A percentile compares a stretch with the other conserved stretches of the same genome.
Evolutionary conservation across 2,329 filamentous ascomycete genomes (phyloP).

Genomic region (Cladosporium sp.): DNA sequence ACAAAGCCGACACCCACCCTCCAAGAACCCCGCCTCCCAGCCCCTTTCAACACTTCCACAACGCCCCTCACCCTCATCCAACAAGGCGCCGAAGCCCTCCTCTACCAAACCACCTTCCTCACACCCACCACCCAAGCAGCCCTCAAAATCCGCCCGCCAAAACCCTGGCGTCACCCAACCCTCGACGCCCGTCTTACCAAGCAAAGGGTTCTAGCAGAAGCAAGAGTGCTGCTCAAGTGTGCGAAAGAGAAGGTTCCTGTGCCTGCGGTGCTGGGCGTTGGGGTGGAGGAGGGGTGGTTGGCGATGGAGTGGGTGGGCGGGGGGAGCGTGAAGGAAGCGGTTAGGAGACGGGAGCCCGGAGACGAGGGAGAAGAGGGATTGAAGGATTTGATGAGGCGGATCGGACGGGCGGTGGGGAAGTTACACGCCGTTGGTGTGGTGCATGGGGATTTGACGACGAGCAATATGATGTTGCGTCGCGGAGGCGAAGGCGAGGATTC

Average conservation of each 20-base stretch:
- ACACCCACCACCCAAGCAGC: slow-evolving; percentile 64
- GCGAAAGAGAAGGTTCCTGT: slow-evolving; percentile 74
- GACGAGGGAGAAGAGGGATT: slow-evolving; percentile 30
- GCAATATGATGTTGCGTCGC: slow-evolving; percentile 81
- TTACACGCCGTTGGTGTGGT: slow-evolving; percentile 83
- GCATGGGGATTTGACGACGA: slow-evolving; percentile 94
- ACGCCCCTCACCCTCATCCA: slow-evolving; percentile 65
- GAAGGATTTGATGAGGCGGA: slow-evolving; percentile 30
- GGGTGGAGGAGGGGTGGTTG: slow-evolving; percentile 64
- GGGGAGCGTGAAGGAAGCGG: slow-evolving; percentile 62
- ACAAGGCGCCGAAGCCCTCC: slow-evolving; percentile 91
- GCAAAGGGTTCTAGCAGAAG: slow-evolving; percentile 83
- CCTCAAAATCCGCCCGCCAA: slow-evolving; percentile 85
- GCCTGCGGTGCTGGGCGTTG: slow-evolving; percentile 70
- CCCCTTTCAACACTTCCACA: slow-evolving; percentile 61
- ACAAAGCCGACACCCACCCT: slow-evolving; percentile 16
- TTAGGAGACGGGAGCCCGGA: slow-evolving; percentile 37
- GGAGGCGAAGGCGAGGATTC: neutral
- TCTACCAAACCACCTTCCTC: slow-evolving; percentile 84
- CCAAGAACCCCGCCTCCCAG: slow-evolving; percentile 48
- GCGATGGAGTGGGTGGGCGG: slow-evolving; percentile 83
- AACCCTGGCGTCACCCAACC: slow-evolving; percentile 84
- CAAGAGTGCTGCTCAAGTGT: slow-evolving; percentile 76
- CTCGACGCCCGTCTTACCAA: slow-evolving; percentile 85
- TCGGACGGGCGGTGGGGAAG: slow-evolving; percentile 31